Conservation (phyloP, 129 eudicot genomes). For the Flaveria robusta region DNA sequence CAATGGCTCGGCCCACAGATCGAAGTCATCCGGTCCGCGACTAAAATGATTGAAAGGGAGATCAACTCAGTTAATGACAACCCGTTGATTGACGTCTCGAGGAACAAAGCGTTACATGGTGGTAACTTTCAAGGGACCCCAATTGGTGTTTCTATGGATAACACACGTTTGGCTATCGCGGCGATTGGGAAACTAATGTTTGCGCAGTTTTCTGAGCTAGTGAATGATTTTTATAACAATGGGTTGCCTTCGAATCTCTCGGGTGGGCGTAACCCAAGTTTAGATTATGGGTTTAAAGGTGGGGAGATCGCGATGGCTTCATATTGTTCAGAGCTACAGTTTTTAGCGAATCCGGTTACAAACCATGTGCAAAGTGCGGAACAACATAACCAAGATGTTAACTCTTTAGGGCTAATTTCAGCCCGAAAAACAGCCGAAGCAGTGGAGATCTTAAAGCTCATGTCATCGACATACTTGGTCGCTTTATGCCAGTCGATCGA, state of each 20-base stretch:
- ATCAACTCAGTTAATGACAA: constrained; percentile 82
- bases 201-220: constrained; percentile 79
- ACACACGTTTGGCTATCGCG: constrained; percentile 63
- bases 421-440: constrained; percentile 74
- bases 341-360: constrained; percentile 78
- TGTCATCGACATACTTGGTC: constrained; percentile 23
- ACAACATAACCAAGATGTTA: constrained; percentile 83
- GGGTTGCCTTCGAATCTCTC: constrained; percentile 75
- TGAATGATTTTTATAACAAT: constrained; percentile 77
- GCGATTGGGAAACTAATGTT: constrained; percentile 72
- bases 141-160: constrained; percentile 83
- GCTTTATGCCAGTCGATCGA: constrained; percentile 29
- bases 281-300: constrained; percentile 81
- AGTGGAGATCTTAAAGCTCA: constrained; percentile 54
- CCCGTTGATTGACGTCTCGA: constrained; percentile 72
- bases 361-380: constrained; percentile 85
- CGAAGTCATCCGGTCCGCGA: constrained; percentile 67
- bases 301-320: constrained; percentile 85
- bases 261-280: constrained; percentile 70
- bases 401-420: constrained; percentile 70
- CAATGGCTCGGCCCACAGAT: constrained; percentile 87
- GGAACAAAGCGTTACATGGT: constrained; percentile 79
- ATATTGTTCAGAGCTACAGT: constrained; percentile 77
- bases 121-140: constrained; percentile 88
- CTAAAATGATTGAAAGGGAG: constrained; percentile 72